phyloP scores from a whole-genome alignment of 2,329 filamentous ascomycete genomes.

The Aspergillus sp. region DNA sequence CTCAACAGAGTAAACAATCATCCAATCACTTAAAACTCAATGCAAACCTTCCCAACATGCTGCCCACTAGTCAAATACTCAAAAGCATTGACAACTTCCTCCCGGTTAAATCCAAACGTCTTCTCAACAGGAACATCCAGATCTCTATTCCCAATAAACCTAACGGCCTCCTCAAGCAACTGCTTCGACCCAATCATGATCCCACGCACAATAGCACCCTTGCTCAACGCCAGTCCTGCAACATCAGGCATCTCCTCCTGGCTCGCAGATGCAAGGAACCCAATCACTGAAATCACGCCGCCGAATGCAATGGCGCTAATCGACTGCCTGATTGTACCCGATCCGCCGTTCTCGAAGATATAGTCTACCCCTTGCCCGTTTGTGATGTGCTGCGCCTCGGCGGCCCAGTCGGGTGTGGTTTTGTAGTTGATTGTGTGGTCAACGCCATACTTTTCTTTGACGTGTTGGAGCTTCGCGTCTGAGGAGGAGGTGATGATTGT shows the following conservation, averaged over 20 bases:
- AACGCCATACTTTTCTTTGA: slow-evolving; percentile 41
- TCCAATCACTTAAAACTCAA: not conserved
- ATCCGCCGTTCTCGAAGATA: slow-evolving; percentile 43
- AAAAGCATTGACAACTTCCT: slow-evolving; percentile 2
- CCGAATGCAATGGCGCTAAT: slow-evolving; percentile 1
- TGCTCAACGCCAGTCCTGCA: slow-evolving; percentile 3
- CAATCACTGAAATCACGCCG: slow-evolving; percentile 5
- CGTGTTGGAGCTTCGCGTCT: slow-evolving; percentile 29
- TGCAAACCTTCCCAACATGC: slow-evolving; percentile 12
- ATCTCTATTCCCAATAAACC: slow-evolving; percentile 1
- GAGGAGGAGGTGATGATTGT: slow-evolving; percentile 49
- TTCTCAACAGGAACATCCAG: slow-evolving; percentile 6
- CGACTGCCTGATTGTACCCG: slow-evolving; percentile 14
- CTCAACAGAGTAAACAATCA: too few relatives aligned
- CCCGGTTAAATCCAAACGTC: slow-evolving; percentile 3
- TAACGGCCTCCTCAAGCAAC: slow-evolving; percentile 5
- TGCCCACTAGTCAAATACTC: slow-evolving; percentile 3
- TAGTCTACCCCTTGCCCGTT: slow-evolving; percentile 42
- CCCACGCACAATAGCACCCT: slow-evolving; percentile 6
- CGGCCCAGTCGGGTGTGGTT: slow-evolving; percentile 4
- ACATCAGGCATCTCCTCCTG: slow-evolving; percentile 9
- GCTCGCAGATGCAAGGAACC: slow-evolving; percentile 3
- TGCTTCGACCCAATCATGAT: slow-evolving; percentile 4
- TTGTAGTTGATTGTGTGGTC: slow-evolving; percentile 45
- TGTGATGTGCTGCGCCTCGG: slow-evolving; percentile 27